These are phyloP conservation scores for Aspergillus aculeatinus DNA, from an alignment of 2,329 filamentous ascomycete genomes.

Conservation along the genomic window DNA sequence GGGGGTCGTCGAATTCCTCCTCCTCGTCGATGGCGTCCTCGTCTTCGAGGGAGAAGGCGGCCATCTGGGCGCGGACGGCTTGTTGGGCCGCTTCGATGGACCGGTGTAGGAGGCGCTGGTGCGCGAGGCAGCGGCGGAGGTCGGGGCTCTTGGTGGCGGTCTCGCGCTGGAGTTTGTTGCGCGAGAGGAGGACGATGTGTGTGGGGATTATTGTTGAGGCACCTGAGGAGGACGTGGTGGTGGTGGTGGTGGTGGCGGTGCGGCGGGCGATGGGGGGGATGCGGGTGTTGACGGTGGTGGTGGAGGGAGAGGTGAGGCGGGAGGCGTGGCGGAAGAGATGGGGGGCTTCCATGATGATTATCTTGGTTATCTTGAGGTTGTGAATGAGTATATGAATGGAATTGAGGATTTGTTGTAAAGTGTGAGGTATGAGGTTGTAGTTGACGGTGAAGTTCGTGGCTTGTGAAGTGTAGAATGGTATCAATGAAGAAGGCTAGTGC, in stretches of 20 bases:
- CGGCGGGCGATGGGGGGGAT: slow-evolving; percentile 4
- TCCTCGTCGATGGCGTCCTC: slow-evolving; percentile 13
- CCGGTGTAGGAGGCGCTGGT: slow-evolving; percentile 18
- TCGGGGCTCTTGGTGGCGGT: slow-evolving; percentile 18
- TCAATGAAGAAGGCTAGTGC: too few species aligned
- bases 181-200: slow-evolving; percentile 19
- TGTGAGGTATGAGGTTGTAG: too few species aligned
- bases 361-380: not conserved
- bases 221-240: slow-evolving; percentile 17
- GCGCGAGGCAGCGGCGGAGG: slow-evolving; percentile 26
- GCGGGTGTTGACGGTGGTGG: not conserved
- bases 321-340: not conserved
- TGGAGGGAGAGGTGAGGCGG: not conserved
- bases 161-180: slow-evolving; percentile 20
- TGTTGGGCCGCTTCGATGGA: slow-evolving; percentile 19
- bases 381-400: not conserved
- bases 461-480: too few species aligned
- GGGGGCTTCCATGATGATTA: not conserved
- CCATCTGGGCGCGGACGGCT: slow-evolving; percentile 15
- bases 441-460: too few species aligned
- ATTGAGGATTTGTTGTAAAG: too few species aligned
- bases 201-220: slow-evolving; percentile 1
- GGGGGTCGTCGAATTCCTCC: not conserved
- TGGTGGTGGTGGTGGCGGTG: slow-evolving; percentile 17
- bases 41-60: slow-evolving; percentile 9